These are phyloP conservation scores for Kwoniella europaea DNA, from an alignment of 768 basidiomycete species.

Conservation along the genomic window DNA sequence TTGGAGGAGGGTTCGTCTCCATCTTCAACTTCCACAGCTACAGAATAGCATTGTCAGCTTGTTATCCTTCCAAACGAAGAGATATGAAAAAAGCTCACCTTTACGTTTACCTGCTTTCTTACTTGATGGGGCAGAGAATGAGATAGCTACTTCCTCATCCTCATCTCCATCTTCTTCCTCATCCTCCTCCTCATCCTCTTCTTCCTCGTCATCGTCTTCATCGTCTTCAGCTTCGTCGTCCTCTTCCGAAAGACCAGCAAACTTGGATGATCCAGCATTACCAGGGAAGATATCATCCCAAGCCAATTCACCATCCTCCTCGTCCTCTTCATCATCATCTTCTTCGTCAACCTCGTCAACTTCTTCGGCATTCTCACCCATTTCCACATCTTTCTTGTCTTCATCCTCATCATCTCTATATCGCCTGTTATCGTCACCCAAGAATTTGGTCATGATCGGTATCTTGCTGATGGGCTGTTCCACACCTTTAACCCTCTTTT, in stretches of 20 bases:
- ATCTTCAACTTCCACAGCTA: conserved; percentile 58
- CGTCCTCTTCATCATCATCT: conserved; percentile 58
- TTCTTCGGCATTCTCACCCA: conserved; percentile 44
- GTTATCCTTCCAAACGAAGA: not conserved
- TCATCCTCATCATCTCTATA: conserved; percentile 58
- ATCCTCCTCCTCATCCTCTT: conserved; percentile 42
- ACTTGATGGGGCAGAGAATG: conserved; percentile 22
- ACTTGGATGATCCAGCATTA: conserved; percentile 61
- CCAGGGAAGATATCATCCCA: conserved; percentile 85
- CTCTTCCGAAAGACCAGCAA: conserved; percentile 43
- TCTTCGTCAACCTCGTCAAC: conserved; percentile 58
- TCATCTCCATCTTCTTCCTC: conserved; percentile 51
- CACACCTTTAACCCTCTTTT: conserved; percentile 64
- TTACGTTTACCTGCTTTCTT: conserved; percentile 49
- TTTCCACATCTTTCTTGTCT: conserved; percentile 53
- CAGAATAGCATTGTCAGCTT: conserved; percentile 5
- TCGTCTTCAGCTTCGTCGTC: conserved; percentile 56
- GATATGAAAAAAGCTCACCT: conserved; percentile 21
- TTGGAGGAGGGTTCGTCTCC: conserved; percentile 61
- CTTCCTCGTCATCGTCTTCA: conserved; percentile 36
- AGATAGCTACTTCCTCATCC: conserved; percentile 39
- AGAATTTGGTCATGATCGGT: conserved; percentile 84
- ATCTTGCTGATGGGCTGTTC: conserved; percentile 85
- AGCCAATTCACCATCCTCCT: conserved; percentile 62
- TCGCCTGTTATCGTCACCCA: conserved; percentile 78